These are phyloP conservation scores for Themeda triandra DNA, from an alignment of 176 grass and related monocot genomes.

Conservation along the genomic window DNA sequence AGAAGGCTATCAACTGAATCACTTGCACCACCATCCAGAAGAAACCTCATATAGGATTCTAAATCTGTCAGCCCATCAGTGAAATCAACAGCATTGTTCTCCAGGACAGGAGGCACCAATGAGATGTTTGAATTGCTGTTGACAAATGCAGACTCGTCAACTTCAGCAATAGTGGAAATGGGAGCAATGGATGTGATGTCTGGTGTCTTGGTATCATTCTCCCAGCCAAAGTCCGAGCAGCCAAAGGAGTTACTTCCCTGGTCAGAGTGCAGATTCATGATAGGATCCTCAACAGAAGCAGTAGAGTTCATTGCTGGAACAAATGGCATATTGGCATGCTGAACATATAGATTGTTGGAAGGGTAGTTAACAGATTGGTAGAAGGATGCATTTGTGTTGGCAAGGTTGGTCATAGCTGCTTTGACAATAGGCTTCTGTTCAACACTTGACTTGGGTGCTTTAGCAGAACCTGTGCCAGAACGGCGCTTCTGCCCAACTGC, in stretches of 20 bases:
- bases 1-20: conserved; percentile 59
- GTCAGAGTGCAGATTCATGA: conserved; percentile 53
- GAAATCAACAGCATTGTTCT: conserved; percentile 31
- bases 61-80: conserved; percentile 50
- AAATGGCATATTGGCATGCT: conserved; percentile 16
- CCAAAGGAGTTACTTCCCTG: conserved; percentile 75
- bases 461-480: conserved; percentile 1
- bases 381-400: conserved; percentile 27
- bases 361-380: conserved; percentile 33
- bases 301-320: conserved; percentile 32
- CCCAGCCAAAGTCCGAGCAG: conserved; percentile 47
- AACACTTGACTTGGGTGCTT: conserved; percentile 34
- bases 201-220: conserved; percentile 53
- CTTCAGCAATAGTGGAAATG: conserved; percentile 37
- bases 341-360: conserved; percentile 36
- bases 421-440: conserved; percentile 33
- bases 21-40: conserved; percentile 45
- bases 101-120: conserved; percentile 27
- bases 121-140: neutral
- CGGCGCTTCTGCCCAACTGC: conserved; percentile 33
- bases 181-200: conserved; percentile 43
- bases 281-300: conserved; percentile 31
- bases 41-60: conserved; percentile 60
- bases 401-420: conserved; percentile 24
- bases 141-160: conserved; percentile 18